Evolutionary conservation across 1,284 basidiomycete genomes (phyloP).

Genomic region (Trametes sp.): DNA sequence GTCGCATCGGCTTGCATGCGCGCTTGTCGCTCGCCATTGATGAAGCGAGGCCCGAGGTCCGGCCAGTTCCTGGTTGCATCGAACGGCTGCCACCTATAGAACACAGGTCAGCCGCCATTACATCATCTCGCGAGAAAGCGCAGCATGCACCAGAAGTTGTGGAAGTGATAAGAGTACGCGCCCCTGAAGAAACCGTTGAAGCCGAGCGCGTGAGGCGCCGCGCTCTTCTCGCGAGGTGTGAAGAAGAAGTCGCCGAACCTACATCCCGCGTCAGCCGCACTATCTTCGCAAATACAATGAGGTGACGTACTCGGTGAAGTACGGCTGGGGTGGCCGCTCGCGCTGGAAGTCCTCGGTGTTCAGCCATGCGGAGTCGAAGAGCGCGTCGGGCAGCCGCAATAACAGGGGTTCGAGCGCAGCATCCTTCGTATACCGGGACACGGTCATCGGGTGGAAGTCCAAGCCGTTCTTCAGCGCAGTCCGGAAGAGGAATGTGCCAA

Average conservation of each 20-base stretch:
- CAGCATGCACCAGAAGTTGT: slow-evolving; percentile 45
- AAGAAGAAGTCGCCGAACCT: slow-evolving; percentile 72
- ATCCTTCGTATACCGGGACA: slow-evolving; percentile 69
- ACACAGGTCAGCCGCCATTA: neutral
- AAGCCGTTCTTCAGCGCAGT: slow-evolving; percentile 73
- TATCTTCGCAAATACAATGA: neutral
- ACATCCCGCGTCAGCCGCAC: slow-evolving; percentile 16
- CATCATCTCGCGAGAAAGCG: neutral
- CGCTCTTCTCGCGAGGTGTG: slow-evolving; percentile 58
- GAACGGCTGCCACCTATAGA: slow-evolving; percentile 89
- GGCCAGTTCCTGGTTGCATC: slow-evolving; percentile 91
- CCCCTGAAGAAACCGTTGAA: slow-evolving; percentile 77
- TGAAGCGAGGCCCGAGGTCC: slow-evolving; percentile 85
- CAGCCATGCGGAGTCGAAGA: slow-evolving; percentile 76
- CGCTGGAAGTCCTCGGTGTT: slow-evolving; percentile 73
- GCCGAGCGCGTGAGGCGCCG: slow-evolving; percentile 63
- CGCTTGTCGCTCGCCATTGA: slow-evolving; percentile 73
- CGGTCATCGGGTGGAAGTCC: slow-evolving; percentile 78
- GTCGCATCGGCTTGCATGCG: slow-evolving; percentile 46
- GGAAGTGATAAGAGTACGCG: slow-evolving; percentile 75
- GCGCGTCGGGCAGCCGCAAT: slow-evolving; percentile 67
- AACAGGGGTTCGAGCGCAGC: slow-evolving; percentile 65
- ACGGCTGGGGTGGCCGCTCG: slow-evolving; percentile 72
- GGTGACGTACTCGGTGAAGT: slow-evolving; percentile 61
- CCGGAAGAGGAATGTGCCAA: slow-evolving; percentile 72